These are phyloP conservation scores for Capronia americana DNA, from an alignment of 2,329 filamentous ascomycete species.

Conservation along the genomic window DNA sequence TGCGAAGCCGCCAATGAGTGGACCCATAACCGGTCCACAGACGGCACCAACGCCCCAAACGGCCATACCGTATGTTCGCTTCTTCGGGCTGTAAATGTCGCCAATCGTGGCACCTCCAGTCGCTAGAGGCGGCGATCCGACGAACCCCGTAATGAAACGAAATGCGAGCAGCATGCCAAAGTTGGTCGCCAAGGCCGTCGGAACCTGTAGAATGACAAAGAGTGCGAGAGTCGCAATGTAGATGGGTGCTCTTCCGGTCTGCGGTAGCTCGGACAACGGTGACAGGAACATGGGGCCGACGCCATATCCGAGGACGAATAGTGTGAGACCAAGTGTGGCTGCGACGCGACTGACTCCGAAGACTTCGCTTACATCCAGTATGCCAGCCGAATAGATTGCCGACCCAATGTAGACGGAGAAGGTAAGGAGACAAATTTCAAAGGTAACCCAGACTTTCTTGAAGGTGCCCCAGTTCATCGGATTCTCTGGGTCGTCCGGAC, in stretches of 20 bases:
- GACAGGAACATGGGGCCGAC: slow-evolving; percentile 56
- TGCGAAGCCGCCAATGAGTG: slow-evolving; percentile 52
- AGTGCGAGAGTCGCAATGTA: slow-evolving; percentile 58
- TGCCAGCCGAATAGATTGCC: slow-evolving; percentile 59
- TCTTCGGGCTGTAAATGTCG: slow-evolving; percentile 51
- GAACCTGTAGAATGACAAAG: slow-evolving; percentile 59
- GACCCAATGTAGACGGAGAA: slow-evolving; percentile 60
- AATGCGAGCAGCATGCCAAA: slow-evolving; percentile 61
- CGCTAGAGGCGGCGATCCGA: slow-evolving; percentile 55
- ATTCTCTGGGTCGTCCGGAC: slow-evolving; percentile 46
- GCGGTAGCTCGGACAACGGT: slow-evolving; percentile 58
- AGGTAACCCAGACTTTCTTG: slow-evolving; percentile 56
- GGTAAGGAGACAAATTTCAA: slow-evolving; percentile 57
- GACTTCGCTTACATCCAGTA: slow-evolving; percentile 47
- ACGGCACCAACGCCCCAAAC: slow-evolving; percentile 52
- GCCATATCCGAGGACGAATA: slow-evolving; percentile 57
- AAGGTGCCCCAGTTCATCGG: slow-evolving; percentile 55
- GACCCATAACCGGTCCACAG: slow-evolving; percentile 44
- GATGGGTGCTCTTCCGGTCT: slow-evolving; percentile 57
- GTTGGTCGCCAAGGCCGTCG: slow-evolving; percentile 56
- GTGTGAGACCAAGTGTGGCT: slow-evolving; percentile 56
- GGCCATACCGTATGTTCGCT: slow-evolving; percentile 49
- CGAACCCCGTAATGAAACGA: slow-evolving; percentile 60
- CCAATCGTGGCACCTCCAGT: slow-evolving; percentile 54
- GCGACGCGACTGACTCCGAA: slow-evolving; percentile 57